A percentile compares a stretch with the other conserved stretches of the same genome.
Conservation (phyloP, 2,329 filamentous ascomycete species). For the Grosmannia clavigera region DNA sequence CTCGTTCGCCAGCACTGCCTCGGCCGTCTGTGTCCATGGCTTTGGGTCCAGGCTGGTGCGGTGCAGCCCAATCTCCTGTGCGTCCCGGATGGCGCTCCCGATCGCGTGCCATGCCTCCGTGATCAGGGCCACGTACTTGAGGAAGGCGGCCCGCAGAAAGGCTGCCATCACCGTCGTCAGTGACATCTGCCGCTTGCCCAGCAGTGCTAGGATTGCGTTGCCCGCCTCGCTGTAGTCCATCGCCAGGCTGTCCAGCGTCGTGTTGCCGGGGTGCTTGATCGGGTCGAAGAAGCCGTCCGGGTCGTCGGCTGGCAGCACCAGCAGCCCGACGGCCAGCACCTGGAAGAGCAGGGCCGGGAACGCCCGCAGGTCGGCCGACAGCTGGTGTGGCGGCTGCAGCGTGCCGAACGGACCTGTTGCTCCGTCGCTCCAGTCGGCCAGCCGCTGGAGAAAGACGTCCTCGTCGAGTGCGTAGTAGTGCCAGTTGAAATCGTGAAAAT, state of each 20-base stretch:
- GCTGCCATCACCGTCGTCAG: constrained; percentile 44
- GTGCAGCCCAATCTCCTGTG: constrained; percentile 50
- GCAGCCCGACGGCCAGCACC: constrained; percentile 39
- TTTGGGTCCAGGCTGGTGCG: constrained; percentile 39
- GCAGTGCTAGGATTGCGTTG: constrained; percentile 35
- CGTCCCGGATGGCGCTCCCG: constrained; percentile 45
- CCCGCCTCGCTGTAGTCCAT: constrained; percentile 49
- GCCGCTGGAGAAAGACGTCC: constrained; percentile 35
- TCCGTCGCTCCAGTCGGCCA: constrained; percentile 41
- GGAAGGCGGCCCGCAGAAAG: constrained; percentile 41
- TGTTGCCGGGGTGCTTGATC: constrained; percentile 45
- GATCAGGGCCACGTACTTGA: constrained; percentile 47
- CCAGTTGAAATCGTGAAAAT: constrained; percentile 46
- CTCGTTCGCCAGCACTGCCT: constrained; percentile 40
- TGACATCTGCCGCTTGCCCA: constrained; percentile 45
- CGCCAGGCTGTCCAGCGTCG: constrained; percentile 49
- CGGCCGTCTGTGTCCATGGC: constrained; percentile 30
- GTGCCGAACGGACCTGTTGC: constrained; percentile 30
- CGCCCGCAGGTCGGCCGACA: constrained; percentile 37
- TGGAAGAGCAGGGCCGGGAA: constrained; percentile 51
- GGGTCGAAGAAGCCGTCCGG: constrained; percentile 37
- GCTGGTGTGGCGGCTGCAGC: constrained; percentile 34
- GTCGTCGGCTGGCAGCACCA: constrained; percentile 32
- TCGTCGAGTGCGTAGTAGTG: constrained; percentile 45
- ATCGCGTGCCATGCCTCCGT: constrained; percentile 47